These are phyloP conservation scores for Fonsecaea nubica DNA, from an alignment of 2,329 filamentous ascomycete species.

Conservation along the genomic window DNA sequence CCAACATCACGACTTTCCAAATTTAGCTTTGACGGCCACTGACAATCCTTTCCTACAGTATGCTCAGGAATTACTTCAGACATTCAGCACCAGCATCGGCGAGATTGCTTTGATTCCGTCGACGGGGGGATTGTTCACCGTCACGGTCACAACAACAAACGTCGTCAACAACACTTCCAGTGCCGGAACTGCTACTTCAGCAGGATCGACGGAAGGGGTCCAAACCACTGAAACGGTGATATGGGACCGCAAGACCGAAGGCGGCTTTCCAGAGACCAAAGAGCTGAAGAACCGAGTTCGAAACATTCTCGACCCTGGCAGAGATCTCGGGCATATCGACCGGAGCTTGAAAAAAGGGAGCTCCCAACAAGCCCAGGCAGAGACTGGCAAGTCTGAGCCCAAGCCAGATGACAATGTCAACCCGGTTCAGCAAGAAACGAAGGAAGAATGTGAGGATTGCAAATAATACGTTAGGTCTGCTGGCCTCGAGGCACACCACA, in stretches of 20 bases:
- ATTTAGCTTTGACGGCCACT: conserved; percentile 15
- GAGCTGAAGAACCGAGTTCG: conserved; percentile 83
- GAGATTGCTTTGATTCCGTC: conserved; percentile 86
- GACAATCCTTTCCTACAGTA: conserved; percentile 62
- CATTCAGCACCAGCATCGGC: conserved; percentile 81
- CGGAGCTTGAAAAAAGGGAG: conserved; percentile 50
- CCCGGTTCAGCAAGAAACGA: background rate
- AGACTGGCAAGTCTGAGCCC: conserved; percentile 9
- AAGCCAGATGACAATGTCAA: conserved; percentile 4
- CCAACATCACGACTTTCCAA: background rate
- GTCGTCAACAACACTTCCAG: conserved; percentile 14
- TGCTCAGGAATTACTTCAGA: conserved; percentile 93
- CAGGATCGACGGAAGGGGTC: conserved; percentile 18
- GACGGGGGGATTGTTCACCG: conserved; percentile 82
- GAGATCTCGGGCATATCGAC: conserved; percentile 83
- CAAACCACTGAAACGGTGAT: conserved; percentile 61
- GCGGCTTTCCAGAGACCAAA: conserved; percentile 93
- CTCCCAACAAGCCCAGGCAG: conserved; percentile 26
- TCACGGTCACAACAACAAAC: conserved; percentile 71
- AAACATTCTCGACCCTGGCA: conserved; percentile 78
- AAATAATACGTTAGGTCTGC: background rate
- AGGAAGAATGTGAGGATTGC: conserved; percentile 17
- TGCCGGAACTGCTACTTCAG: background rate
- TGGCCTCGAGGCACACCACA: background rate
- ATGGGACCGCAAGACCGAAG: conserved; percentile 87